Base-by-base conservation (phyloP, 2,329 filamentous ascomycete genomes). In the Fusarium keratoplasticum region DNA sequence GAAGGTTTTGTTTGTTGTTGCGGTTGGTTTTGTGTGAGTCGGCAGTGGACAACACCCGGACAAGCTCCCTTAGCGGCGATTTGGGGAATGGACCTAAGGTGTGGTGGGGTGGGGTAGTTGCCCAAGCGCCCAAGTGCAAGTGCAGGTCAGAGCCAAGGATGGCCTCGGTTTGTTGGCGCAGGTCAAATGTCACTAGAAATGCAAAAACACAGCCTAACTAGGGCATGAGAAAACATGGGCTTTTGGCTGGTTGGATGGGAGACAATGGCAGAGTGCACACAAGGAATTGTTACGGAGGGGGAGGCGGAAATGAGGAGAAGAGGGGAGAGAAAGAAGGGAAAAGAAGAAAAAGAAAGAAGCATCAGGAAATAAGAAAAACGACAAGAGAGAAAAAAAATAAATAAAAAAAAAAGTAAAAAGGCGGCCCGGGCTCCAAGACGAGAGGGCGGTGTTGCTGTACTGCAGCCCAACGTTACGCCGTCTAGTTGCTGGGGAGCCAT, bases 401-500 rank as follows among this genome's bases (percentile, higher is more conserved):
- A 6, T 57, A 5, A 35, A 18, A 64, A 60, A 55, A 66, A 67
- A 60, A 62, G 40, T 20, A 67, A 73, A 40, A 29, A 36, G 50
- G 54, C 29, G 60, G 60, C 58, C 70, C 62, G 69, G 61, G 59
- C 60, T 61, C 69, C 67, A 71, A 72, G 61, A 69, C 64, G 67
- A 60, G 72, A 67, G 71, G 31, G 29, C 50, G 59, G 58, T 65
- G 70, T 73, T 68, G 47, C 55, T 54, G 70, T 55, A 62, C 71
- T 74, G 71, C 71, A 74, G 71, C 71, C 71, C 71, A 74, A 74
- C 71, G 71, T 74, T 74, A 72, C 71, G 71, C 71, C 67, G 50
- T 70, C 61, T 29, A 60, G 72, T 75, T 73, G 72, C 72, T 75
- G 69, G 72, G 69, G 69, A 66, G 65, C 47, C 47, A 66, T 38